Evolutionary conservation across 2,329 filamentous ascomycete species (phyloP), one percentile per base, ranked within the genome.

Genomic region (Trichoderma aggressivum): DNA sequence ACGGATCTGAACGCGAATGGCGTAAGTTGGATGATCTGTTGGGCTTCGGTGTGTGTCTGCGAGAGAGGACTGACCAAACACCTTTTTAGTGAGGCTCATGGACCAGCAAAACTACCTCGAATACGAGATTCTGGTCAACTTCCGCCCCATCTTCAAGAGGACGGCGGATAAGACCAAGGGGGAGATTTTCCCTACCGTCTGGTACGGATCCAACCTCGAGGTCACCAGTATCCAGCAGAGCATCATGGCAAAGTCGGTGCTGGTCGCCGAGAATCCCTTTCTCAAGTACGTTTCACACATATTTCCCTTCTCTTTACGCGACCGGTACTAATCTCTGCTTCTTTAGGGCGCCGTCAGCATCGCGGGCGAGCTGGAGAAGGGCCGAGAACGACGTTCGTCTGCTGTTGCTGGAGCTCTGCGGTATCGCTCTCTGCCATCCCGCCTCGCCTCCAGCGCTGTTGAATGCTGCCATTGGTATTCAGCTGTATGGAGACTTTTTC

Each of bases 401-500:
- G 10, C 77, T 83, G 71, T 77, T 82, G 43, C 75, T 83, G 0
- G 80, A 83, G 63, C 76, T 82, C 1, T 82, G 81, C 47, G 81
- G 81, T n/a, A 81, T 82, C 14, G 79, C 80, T 3, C 75, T 83
- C 12, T 82, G 81, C 58, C 80, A 83, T 50, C 79, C 80, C 0
- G 77, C 75, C 0, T 82, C 79, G 3, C 80, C 81, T 0, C 81
- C 81, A 0, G 81, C 80, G 1, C 76, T 83, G 3, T 79, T 83
- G 3, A 81, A 82, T 7, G 79, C 81, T 0, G 80, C 79, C 0
- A 80, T 82, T 43, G 80, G 81, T 5, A 82, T 83, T 72, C 80
- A 82, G 74, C 71, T 82, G n/a, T 83, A 82, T 30, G 80, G 81
- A 1, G 81, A 83, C 64, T 83, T 81, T 60, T 83, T 83, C 71